Conservation (phyloP, 2,329 filamentous ascomycete species). For the Phialocephala subalpina region DNA sequence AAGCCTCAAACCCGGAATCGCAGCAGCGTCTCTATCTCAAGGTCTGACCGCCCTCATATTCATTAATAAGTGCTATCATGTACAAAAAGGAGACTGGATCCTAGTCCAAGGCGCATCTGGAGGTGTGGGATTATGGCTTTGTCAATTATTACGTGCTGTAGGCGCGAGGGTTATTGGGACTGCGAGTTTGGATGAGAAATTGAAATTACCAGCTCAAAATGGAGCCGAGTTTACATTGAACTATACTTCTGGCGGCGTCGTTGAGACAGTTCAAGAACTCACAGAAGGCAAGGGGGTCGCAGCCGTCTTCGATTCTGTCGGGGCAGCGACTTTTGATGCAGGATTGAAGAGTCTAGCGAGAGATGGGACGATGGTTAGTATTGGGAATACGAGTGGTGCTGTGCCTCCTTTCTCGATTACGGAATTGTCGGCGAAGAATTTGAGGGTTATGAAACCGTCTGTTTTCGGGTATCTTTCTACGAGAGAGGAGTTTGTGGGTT, state of each 20-base stretch:
- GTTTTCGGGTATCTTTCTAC: constrained; percentile 76
- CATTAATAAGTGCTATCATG: constrained; percentile 74
- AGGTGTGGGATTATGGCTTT: constrained; percentile 78
- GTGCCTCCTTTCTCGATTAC: constrained; percentile 71
- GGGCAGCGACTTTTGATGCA: constrained; percentile 84
- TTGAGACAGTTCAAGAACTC: constrained; percentile 68
- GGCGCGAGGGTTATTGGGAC: constrained; percentile 85
- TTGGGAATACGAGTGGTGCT: constrained; percentile 82
- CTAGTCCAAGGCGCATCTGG: constrained; percentile 88
- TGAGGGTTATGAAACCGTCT: constrained; percentile 76
- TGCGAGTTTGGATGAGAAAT: constrained; percentile 76
- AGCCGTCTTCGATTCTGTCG: constrained; percentile 87
- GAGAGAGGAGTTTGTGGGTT: constrained; percentile 74
- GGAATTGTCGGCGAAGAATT: constrained; percentile 75
- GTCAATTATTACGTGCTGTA: constrained; percentile 75
- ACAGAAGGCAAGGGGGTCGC: constrained; percentile 77
- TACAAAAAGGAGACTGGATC: constrained; percentile 80
- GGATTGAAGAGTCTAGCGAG: constrained; percentile 76
- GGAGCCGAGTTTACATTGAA: constrained; percentile 79
- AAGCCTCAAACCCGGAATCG: constrained; percentile 65
- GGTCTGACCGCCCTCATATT: constrained; percentile 85
- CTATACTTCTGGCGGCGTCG: constrained; percentile 66
- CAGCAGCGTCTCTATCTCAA: constrained; percentile 77
- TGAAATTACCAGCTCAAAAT: constrained; percentile 70
- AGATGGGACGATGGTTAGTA: constrained; percentile 81